A percentile compares a stretch with the other conserved stretches of the same genome.
phyloP scores from a whole-genome alignment of 257 asterid genomes.

The Lycium ferocissimum region DNA sequence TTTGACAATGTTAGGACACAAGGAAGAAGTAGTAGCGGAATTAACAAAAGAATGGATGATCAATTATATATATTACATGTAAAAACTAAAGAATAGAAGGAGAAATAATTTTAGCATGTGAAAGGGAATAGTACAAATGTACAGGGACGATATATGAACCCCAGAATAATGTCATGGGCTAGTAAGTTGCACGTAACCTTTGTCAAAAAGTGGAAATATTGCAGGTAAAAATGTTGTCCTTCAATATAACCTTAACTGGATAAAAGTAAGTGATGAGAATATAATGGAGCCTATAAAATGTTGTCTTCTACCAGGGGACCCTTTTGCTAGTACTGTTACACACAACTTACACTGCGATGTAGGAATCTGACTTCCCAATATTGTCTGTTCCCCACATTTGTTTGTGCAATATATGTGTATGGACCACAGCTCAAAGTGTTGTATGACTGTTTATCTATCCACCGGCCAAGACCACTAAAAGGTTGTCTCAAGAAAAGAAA shows the following conservation, averaged over 20 bases:
- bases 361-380: constrained; percentile 27
- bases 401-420: background rate
- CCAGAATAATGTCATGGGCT: constrained; percentile 23
- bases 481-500: no score
- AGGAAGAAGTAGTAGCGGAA: no score
- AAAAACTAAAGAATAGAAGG: no score
- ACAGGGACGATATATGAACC: background rate
- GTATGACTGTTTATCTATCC: no score
- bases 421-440: constrained; percentile 3
- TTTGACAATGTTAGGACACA: no score
- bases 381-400: constrained; percentile 20
- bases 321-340: background rate
- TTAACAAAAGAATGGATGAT: no score
- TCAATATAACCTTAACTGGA: constrained; percentile 53
- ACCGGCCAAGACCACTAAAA: no score
- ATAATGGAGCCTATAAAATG: constrained; percentile 32
- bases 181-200: constrained; percentile 46
- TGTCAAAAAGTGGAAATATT: constrained; percentile 52
- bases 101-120: constrained; percentile 40
- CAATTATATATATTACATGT: no score
- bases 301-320: background rate
- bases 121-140: constrained; percentile 27
- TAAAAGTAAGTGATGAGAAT: constrained; percentile 34
- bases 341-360: constrained; percentile 18
- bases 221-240: constrained; percentile 35